Conservation (phyloP, 2,329 filamentous ascomycete genomes). For the Niveomyces coronatus region DNA sequence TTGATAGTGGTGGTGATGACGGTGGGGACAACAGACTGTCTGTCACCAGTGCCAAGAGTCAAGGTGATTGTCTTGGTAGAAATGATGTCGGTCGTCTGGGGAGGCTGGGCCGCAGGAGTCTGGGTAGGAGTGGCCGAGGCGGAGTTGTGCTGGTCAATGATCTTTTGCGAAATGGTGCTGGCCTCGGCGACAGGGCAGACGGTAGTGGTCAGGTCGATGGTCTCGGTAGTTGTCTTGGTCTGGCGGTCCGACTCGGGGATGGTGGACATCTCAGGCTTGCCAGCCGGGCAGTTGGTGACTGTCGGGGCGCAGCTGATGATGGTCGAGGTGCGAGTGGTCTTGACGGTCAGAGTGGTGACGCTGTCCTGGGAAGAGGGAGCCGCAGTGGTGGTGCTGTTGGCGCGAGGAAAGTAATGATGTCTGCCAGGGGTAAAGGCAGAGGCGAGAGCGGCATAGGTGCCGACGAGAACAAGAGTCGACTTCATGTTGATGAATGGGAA, state of each 20-base stretch:
- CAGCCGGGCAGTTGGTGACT: constrained; percentile 45
- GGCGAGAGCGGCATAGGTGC: constrained; percentile 36
- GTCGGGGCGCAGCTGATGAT: constrained; percentile 48
- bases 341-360: constrained; percentile 36
- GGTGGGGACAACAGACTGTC: constrained; percentile 25
- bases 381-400: constrained; percentile 13
- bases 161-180: constrained; percentile 28
- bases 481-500: constrained; percentile 29
- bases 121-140: constrained; percentile 28
- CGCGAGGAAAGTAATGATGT: constrained; percentile 10
- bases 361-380: background rate
- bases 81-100: constrained; percentile 19
- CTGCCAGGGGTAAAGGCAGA: constrained; percentile 22
- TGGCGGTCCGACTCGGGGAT: constrained; percentile 26
- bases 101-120: constrained; percentile 8
- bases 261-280: constrained; percentile 22
- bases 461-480: constrained; percentile 31
- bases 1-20: constrained; percentile 33
- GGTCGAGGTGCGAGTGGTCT: constrained; percentile 44
- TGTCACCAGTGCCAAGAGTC: constrained; percentile 23
- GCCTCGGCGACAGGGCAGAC: constrained; percentile 37
- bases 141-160: constrained; percentile 26
- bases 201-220: constrained; percentile 28
- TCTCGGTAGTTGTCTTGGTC: constrained; percentile 27
- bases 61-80: constrained; percentile 25